These are phyloP conservation scores for Secale cereale DNA, from an alignment of 176 grass and related monocot species.

Conservation along the genomic window DNA sequence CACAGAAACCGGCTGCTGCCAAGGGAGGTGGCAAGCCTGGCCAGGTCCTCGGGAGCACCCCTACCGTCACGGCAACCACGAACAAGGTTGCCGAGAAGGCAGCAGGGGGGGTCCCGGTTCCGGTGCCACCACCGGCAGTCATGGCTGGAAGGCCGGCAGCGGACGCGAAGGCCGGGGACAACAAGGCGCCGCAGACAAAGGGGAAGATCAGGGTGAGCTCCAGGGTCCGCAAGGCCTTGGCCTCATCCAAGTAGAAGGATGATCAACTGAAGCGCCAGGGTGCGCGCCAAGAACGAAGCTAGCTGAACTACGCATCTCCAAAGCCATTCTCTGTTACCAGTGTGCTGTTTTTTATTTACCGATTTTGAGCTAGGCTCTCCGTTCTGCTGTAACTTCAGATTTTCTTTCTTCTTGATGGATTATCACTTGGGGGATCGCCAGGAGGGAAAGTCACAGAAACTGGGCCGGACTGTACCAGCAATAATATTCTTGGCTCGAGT, in stretches of 20 bases:
- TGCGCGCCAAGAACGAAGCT: neutral
- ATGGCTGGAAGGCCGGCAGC: neutral
- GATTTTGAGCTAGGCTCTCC: neutral
- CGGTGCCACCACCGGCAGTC: conserved; percentile 6
- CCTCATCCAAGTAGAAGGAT: conserved; percentile 30
- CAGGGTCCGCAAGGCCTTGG: conserved; percentile 20
- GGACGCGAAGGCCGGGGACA: neutral
- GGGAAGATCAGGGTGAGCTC: conserved; percentile 32
- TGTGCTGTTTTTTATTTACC: neutral
- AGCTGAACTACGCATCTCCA: neutral
- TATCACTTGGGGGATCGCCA: neutral
- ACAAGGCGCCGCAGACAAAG: conserved; percentile 2
- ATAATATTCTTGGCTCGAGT: neutral
- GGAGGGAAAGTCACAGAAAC: neutral
- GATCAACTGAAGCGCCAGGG: neutral
- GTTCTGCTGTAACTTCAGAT: neutral
- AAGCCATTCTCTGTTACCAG: neutral
- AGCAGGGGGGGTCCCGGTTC: conserved; percentile 6
- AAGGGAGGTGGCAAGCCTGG: neutral
- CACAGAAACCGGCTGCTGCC: neutral
- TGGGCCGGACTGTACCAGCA: neutral
- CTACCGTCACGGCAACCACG: neutral
- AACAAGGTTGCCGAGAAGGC: neutral
- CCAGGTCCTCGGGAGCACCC: neutral
- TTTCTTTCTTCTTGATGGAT: neutral